phyloP scores from a whole-genome alignment of 2,329 filamentous ascomycete species.

The Pochonia chlamydosporia region DNA sequence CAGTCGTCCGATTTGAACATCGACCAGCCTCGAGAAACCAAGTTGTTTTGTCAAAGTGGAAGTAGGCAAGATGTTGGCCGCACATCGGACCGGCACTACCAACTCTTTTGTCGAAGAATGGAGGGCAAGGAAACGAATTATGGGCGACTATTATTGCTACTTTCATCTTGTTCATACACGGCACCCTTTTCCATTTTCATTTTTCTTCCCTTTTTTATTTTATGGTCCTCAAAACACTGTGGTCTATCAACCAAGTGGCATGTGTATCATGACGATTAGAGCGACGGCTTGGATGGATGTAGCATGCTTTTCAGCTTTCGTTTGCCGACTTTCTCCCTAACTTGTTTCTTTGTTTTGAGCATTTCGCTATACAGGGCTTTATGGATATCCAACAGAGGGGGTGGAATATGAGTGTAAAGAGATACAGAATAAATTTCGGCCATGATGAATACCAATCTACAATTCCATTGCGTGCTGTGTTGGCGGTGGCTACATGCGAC shows the following conservation, averaged over 20 bases:
- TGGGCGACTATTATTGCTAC: not conserved
- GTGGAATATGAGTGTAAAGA: not conserved
- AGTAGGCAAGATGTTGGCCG: no score
- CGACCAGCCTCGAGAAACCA: not conserved
- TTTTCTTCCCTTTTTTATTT: not conserved
- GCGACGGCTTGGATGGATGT: not conserved
- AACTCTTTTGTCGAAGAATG: not conserved
- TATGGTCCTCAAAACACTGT: not conserved
- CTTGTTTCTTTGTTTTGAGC: not conserved
- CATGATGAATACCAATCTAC: not conserved
- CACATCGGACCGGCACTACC: no score
- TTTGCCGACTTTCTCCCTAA: not conserved
- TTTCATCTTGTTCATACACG: no score
- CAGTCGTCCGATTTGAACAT: not conserved
- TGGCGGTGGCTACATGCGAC: no score
- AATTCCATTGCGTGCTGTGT: not conserved
- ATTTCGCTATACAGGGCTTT: not conserved
- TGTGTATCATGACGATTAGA: not conserved
- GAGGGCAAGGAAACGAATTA: not conserved
- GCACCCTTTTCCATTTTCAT: no score
- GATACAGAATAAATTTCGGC: not conserved
- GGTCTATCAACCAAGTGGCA: not conserved
- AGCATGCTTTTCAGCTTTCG: not conserved
- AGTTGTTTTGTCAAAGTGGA: no score
- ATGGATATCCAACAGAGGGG: constrained; percentile 1